Conservation (phyloP, 1,284 basidiomycete species). For the Somion occarium region DNA sequence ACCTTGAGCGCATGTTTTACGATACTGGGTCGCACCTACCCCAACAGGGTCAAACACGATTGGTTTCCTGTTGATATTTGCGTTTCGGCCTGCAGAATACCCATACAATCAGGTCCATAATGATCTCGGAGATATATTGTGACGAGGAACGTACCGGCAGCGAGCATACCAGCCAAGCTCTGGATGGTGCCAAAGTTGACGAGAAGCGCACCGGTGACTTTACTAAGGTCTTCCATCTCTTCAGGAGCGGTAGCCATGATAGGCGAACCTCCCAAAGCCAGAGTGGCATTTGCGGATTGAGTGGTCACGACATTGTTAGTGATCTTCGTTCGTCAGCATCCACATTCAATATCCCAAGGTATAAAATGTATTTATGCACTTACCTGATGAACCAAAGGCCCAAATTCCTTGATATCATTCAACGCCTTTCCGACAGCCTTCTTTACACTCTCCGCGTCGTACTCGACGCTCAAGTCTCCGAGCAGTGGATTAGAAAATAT, state of each 20-base stretch:
- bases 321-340: slow-evolving; percentile 46
- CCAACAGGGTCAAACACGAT: slow-evolving; percentile 94
- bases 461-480: slow-evolving; percentile 6
- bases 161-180: slow-evolving; percentile 76
- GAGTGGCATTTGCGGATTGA: slow-evolving; percentile 88
- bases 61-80: slow-evolving; percentile 74
- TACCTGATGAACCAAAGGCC: slow-evolving; percentile 82
- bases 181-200: slow-evolving; percentile 90
- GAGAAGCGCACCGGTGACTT: slow-evolving; percentile 67
- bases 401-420: slow-evolving; percentile 41
- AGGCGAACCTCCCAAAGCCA: slow-evolving; percentile 86
- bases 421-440: slow-evolving; percentile 42
- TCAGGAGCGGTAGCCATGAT: slow-evolving; percentile 87
- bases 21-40: slow-evolving; percentile 78
- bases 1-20: slow-evolving; percentile 55
- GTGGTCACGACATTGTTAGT: slow-evolving; percentile 90
- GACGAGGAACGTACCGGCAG: slow-evolving; percentile 50
- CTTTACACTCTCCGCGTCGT: slow-evolving; percentile 30
- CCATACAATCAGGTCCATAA: slow-evolving; percentile 2
- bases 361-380: too few relatives aligned
- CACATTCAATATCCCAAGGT: too few relatives aligned
- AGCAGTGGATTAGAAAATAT: slow-evolving; percentile 15
- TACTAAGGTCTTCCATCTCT: slow-evolving; percentile 81
- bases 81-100: slow-evolving; percentile 40
- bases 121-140: neutral